Percentiles rank a stretch among this genome's conserved stretches.
Evolutionary conservation across 495 filamentous ascomycete genomes (phyloP).

Genomic region (Pyrenula aspistea): DNA sequence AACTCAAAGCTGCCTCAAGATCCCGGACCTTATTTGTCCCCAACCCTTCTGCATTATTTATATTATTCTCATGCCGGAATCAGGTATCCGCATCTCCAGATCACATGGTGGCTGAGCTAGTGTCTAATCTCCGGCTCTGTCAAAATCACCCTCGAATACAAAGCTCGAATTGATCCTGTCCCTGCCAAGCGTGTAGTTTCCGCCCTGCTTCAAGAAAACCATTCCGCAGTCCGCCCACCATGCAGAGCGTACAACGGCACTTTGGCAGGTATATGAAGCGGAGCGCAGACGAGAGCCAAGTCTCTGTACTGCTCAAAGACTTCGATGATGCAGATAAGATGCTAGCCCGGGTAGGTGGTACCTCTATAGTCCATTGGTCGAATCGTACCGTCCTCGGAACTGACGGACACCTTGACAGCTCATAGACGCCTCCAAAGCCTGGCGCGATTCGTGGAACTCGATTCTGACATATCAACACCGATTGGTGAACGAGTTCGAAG

Average conservation of each 20-base stretch:
- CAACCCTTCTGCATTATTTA: not conserved
- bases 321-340: slow-evolving; percentile 77
- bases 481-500: slow-evolving; percentile 59
- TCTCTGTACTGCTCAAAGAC: slow-evolving; percentile 64
- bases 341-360: slow-evolving; percentile 48
- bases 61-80: not conserved
- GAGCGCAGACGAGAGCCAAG: slow-evolving; percentile 65
- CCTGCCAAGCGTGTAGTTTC: not conserved
- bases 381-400: slow-evolving; percentile 1
- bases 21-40: not conserved
- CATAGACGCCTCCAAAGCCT: slow-evolving; percentile 66
- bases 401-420: slow-evolving; percentile 39
- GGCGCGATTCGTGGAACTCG: slow-evolving; percentile 76
- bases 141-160: not conserved
- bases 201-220: not conserved
- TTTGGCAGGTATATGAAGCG: slow-evolving; percentile 62
- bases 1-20: not conserved
- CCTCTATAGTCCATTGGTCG: slow-evolving; percentile 1
- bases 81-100: no score
- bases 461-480: slow-evolving; percentile 62
- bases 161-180: not conserved
- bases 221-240: slow-evolving; percentile 15
- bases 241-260: slow-evolving; percentile 71
- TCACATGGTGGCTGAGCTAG: not conserved
- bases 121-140: not conserved